These are phyloP conservation scores for Hygrophila difformis DNA, from an alignment of 257 asterid genomes.

Conservation along the genomic window DNA sequence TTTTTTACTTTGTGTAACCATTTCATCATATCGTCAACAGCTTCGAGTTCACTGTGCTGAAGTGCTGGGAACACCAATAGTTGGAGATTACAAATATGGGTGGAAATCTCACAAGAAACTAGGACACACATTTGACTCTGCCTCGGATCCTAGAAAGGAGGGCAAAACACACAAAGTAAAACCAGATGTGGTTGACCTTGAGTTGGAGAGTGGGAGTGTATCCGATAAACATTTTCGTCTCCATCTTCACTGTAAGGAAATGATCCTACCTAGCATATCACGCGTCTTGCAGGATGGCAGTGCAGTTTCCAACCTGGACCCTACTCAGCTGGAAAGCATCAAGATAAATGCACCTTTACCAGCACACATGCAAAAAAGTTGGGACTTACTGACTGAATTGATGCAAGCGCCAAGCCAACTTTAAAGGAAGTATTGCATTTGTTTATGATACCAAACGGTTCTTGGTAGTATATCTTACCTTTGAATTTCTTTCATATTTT, in stretches of 20 bases:
- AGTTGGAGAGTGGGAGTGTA: slow-evolving; percentile 53
- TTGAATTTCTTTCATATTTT: too few relatives aligned
- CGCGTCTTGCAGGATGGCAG: slow-evolving; percentile 29
- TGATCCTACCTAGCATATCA: slow-evolving; percentile 65
- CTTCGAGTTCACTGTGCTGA: slow-evolving; percentile 96
- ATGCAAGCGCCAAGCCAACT: too few relatives aligned
- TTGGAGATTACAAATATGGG: slow-evolving; percentile 92
- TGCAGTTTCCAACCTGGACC: slow-evolving; percentile 23
- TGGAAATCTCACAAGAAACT: slow-evolving; percentile 80
- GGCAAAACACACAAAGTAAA: slow-evolving; percentile 16
- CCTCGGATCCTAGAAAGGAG: slow-evolving; percentile 13
- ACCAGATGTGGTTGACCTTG: slow-evolving; percentile 26
- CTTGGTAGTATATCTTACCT: too few relatives aligned
- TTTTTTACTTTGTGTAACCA: too few relatives aligned
- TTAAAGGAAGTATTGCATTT: too few relatives aligned
- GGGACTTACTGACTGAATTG: slow-evolving; percentile 42
- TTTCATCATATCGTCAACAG: slow-evolving; percentile 22
- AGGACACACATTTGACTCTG: slow-evolving; percentile 24
- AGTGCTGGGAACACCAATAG: slow-evolving; percentile 94
- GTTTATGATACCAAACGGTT: too few relatives aligned
- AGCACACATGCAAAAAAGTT: slow-evolving; percentile 77
- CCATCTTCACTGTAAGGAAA: slow-evolving; percentile 88
- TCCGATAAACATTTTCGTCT: slow-evolving; percentile 56
- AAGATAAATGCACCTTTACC: slow-evolving; percentile 60
- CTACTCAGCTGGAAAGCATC: slow-evolving; percentile 27